Base-by-base conservation (phyloP, 257 asterid genomes). In the Rauvolfia tetraphylla region DNA sequence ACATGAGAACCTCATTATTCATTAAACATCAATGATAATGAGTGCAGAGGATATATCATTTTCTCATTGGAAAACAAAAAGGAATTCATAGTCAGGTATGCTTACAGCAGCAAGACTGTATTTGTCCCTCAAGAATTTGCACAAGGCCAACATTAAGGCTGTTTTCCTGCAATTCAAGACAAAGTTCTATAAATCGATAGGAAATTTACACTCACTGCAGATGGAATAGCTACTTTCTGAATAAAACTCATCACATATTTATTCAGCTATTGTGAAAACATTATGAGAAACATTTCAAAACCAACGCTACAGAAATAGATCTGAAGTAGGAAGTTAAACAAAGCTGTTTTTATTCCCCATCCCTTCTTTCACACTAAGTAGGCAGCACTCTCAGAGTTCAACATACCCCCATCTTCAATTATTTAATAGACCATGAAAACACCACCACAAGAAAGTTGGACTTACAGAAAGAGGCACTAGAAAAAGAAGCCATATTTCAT, bases 71-170 rank as follows among this genome's bases (percentile, higher is more conserved):
- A 9, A 57, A 57, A 17, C 4, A 46, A 48, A 39, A 48, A 14
- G 46, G 31, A 39, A 39, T 29, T 51, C 41, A 20, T 44, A 71
- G 59, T 31, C 49, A n/a, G 7, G 5, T 39, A 58, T 76, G 87
- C 97, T 54, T 86, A 94, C 97, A 83, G 97, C 97, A 49, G 97
- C 98, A 73, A 94, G 97, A 79, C 97, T 92, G 88, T 94, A 94
- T 76, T 86, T 88, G 79, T 92, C 97, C 83, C 97, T 91, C 15
- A 94, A 88, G 78, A 71, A 31, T 69, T 88, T 89, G 81, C 97
- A 92, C 80, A 92, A 80, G 66, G 95, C 97, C 63, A 94, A 82
- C 98, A 94, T 94, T 79, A 94, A 74, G 27, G 98, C 97, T 10
- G 98, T 94, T 81, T 94, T 94, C 74, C 97, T 92, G 93, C 89